Conservation (phyloP, 73 alveolate genomes). For the Blepharisma japonicum region DNA sequence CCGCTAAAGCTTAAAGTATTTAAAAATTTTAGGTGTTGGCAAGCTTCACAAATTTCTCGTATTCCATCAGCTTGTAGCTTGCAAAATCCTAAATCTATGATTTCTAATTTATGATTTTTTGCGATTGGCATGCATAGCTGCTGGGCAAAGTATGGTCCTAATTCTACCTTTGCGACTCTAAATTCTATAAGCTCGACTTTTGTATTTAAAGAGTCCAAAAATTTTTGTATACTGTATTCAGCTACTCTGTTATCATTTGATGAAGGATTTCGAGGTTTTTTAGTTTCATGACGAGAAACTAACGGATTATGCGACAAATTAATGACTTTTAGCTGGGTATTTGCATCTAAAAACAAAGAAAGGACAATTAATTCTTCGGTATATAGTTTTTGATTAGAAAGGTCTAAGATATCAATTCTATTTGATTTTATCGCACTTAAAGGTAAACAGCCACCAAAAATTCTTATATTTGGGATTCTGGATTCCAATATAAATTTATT, state of each 20-base stretch:
- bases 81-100: slow-evolving; percentile 8
- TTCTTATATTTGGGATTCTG: neutral
- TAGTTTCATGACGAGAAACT: neutral
- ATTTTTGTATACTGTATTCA: neutral
- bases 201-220: neutral
- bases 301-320: slow-evolving; percentile 6
- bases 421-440: slow-evolving; percentile 4
- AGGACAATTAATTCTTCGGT: slow-evolving; percentile 21
- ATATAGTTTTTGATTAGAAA: neutral
- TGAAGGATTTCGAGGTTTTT: neutral
- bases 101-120: slow-evolving; percentile 5
- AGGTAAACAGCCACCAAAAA: slow-evolving; percentile 31
- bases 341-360: neutral
- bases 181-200: neutral
- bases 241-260: neutral
- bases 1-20: neutral
- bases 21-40: neutral
- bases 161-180: neutral
- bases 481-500: slow-evolving; percentile 18
- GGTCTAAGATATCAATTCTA: neutral
- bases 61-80: slow-evolving; percentile 10
- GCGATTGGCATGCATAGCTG: neutral
- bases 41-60: neutral
- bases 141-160: neutral
- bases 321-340: neutral